Conservation (phyloP, 2,329 filamentous ascomycete species). For the Trichoderma oligosporum region DNA sequence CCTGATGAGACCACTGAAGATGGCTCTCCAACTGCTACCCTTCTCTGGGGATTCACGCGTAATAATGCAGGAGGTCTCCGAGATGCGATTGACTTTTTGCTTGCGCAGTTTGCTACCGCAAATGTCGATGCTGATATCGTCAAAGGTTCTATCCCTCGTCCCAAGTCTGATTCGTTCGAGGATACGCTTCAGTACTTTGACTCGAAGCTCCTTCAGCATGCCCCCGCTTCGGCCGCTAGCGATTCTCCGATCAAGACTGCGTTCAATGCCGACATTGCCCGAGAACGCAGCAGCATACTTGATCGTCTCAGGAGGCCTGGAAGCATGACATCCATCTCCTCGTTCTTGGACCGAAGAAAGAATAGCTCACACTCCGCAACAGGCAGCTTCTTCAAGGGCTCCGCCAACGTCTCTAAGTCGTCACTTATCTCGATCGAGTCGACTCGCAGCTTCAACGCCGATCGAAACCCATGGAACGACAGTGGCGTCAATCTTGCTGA, state of each 20-base stretch:
- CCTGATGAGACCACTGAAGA: conserved; percentile 56
- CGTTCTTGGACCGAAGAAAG: conserved; percentile 94
- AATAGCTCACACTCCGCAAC: conserved; percentile 84
- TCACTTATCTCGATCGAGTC: conserved; percentile 96
- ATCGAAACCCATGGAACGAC: conserved; percentile 97
- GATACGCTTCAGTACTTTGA: conserved; percentile 96
- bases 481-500: conserved; percentile 92
- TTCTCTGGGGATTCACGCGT: conserved; percentile 82
- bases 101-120: conserved; percentile 77
- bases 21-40: conserved; percentile 54
- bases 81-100: conserved; percentile 92
- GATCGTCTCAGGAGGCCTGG: conserved; percentile 92
- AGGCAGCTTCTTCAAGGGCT: conserved; percentile 86
- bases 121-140: conserved; percentile 85
- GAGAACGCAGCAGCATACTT: conserved; percentile 79
- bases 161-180: conserved; percentile 97
- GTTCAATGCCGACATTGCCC: conserved; percentile 76
- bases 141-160: conserved; percentile 93
- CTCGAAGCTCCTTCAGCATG: conserved; percentile 92
- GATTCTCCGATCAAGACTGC: conserved; percentile 85
- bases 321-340: conserved; percentile 90
- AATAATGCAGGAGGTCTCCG: conserved; percentile 95
- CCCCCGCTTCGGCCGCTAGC: conserved; percentile 72
- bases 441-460: conserved; percentile 81
- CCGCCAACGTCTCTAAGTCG: conserved; percentile 85